Evolutionary conservation across 768 basidiomycete genomes (phyloP), one percentile per base, ranked within the genome.

Genomic region (Mycena floridula): DNA sequence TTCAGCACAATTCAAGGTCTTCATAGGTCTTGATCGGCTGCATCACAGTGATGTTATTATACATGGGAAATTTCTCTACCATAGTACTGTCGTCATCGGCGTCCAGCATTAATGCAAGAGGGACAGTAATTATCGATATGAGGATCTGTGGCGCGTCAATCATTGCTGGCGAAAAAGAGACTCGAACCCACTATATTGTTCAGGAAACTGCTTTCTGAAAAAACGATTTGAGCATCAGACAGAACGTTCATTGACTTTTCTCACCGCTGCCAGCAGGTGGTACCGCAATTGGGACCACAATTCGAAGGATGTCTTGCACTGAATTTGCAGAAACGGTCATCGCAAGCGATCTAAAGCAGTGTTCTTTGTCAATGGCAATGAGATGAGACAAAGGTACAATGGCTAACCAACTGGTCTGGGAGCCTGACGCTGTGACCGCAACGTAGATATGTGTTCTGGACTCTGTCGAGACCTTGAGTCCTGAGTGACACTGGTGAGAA

Each of bases 241-340:
- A n/a, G n/a, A n/a, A n/a, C n/a, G n/a, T n/a, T n/a, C n/a, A n/a
- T n/a, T n/a, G n/a, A n/a, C n/a, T n/a, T n/a, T n/a, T 61, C 84
- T 66, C 60, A 88, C 85, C 84, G 84, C 62, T 85, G 83, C 85
- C 85, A 87, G 57, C 85, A 87, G 21, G 79, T 79, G 21, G 57
- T 66, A 24, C 58, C 66, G 63, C 85, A 88, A 23, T 69, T 61
- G 21, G 79, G 74, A 5, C 73, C 71, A 54, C 85, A 88, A 46
- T 77, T 65, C 22, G 42, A 51, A 24, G 81, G 81, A 62, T 88
- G 85, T 15, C 61, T 61, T 8, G 73, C 64, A 53, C 85, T 87
- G 68, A 88, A 88, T 60, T 73, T 85, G 75, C 85, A 89, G 56
- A 60, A 68, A 25, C 66, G 67, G 57, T 81, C 70, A 41, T 76